These are phyloP conservation scores for Helichrysum umbraculigerum DNA, from an alignment of 129 eudicot genomes.

Conservation along the genomic window DNA sequence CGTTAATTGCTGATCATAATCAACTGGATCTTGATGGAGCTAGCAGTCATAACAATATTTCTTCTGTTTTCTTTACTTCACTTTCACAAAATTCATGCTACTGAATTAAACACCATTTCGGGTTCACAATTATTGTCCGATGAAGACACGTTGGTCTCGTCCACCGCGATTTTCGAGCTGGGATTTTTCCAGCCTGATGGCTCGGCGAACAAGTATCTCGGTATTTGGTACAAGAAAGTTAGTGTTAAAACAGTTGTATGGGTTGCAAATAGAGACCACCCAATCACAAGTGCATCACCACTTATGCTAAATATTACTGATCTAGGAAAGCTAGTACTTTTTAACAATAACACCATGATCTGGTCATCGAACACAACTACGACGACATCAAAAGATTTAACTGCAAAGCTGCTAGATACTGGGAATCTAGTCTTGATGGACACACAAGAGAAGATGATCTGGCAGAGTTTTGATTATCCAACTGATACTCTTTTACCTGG, in stretches of 20 bases:
- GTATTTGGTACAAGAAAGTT: slow-evolving; percentile 17
- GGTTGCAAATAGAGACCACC: slow-evolving; percentile 22
- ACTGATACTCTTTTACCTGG: slow-evolving; percentile 20
- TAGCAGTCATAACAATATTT: not conserved
- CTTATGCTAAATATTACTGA: not conserved
- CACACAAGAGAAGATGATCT: not conserved
- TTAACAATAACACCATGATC: not conserved
- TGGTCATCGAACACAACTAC: slow-evolving; percentile 25
- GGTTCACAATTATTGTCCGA: not conserved
- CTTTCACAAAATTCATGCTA: not conserved
- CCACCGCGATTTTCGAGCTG: not conserved
- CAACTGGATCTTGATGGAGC: slow-evolving; percentile 7
- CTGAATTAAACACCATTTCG: not conserved
- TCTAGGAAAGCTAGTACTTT: slow-evolving; percentile 15
- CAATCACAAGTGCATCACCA: slow-evolving; percentile 2
- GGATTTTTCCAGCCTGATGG: slow-evolving; percentile 11
- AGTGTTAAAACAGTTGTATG: slow-evolving; percentile 14
- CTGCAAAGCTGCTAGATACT: not conserved
- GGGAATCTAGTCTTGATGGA: slow-evolving; percentile 15
- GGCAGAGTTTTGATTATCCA: slow-evolving; percentile 26
- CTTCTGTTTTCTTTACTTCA: not conserved
- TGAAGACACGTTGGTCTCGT: slow-evolving; percentile 19
- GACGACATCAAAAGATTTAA: not conserved
- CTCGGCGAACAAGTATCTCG: not conserved
- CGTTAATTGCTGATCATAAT: not conserved